phyloP scores from a whole-genome alignment of 306 rosid species.

The Gynostemma pentaphyllum region DNA sequence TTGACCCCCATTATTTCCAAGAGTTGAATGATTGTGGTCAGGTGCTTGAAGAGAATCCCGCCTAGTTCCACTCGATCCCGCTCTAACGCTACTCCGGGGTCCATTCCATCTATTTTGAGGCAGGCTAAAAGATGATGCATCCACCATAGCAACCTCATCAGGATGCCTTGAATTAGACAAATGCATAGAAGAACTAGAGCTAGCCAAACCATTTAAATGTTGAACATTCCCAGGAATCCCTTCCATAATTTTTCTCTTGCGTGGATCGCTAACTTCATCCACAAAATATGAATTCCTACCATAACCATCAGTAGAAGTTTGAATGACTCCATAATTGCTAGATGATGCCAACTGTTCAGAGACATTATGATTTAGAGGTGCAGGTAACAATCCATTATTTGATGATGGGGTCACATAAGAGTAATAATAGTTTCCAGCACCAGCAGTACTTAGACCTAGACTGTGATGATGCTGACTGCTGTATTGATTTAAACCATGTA shows the following conservation, averaged over 20 bases:
- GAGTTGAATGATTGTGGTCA: slow-evolving; percentile 40
- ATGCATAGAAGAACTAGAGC: slow-evolving; percentile 43
- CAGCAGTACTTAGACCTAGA: slow-evolving; percentile 44
- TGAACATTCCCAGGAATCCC: slow-evolving; percentile 52
- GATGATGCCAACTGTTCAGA: slow-evolving; percentile 49
- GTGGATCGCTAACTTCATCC: slow-evolving; percentile 69
- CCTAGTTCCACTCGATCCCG: not conserved
- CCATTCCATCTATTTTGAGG: slow-evolving; percentile 12
- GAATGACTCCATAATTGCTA: slow-evolving; percentile 16
- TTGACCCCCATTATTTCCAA: slow-evolving; percentile 61
- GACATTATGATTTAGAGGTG: slow-evolving; percentile 47
- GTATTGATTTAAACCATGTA: slow-evolving; percentile 50
- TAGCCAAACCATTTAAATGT: slow-evolving; percentile 38
- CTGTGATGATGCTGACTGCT: slow-evolving; percentile 53
- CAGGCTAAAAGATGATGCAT: slow-evolving; percentile 16
- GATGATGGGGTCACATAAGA: slow-evolving; percentile 56
- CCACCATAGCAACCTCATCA: slow-evolving; percentile 56
- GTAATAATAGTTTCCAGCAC: slow-evolving; percentile 45
- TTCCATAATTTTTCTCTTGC: slow-evolving; percentile 68
- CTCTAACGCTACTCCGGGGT: slow-evolving; percentile 2
- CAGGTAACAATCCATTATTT: slow-evolving; percentile 44
- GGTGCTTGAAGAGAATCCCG: slow-evolving; percentile 7
- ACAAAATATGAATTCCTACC: slow-evolving; percentile 44
- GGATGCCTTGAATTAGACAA: slow-evolving; percentile 48
- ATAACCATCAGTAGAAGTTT: slow-evolving; percentile 37